These are phyloP conservation scores for Pythium periplocum DNA, from an alignment of 352 stramenopile species.

Conservation along the genomic window DNA sequence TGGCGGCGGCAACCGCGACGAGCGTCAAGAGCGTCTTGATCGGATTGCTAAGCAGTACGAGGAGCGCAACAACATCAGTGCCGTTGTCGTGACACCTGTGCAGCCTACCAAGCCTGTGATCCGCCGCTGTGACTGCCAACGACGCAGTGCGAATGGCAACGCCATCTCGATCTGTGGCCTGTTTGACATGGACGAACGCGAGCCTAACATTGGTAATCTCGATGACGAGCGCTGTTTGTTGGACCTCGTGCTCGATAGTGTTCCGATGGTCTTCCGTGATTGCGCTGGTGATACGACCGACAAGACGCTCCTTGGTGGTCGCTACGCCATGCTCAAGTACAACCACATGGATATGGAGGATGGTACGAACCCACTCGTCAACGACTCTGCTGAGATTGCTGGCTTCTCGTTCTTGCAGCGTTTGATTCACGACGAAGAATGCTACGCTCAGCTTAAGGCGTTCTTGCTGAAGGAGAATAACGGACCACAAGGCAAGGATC, in stretches of 20 bases:
- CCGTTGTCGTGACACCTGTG: constrained; percentile 2
- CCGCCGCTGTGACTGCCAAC: constrained; percentile 27
- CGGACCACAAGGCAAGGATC: constrained; percentile 39
- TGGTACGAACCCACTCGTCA: constrained; percentile 36
- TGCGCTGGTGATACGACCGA: constrained; percentile 81
- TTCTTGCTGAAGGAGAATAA: constrained; percentile 66
- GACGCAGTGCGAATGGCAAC: constrained; percentile 10
- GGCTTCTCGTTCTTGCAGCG: constrained; percentile 86
- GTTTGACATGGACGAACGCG: constrained; percentile 71
- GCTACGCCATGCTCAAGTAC: constrained; percentile 67
- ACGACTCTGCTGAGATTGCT: constrained; percentile 52
- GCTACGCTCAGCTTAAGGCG: constrained; percentile 72
- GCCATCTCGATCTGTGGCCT: constrained; percentile 57
- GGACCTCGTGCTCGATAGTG: constrained; percentile 78
- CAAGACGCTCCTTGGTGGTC: constrained; percentile 78
- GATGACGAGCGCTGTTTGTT: constrained; percentile 75
- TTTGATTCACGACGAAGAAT: constrained; percentile 86
- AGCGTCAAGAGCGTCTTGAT: constrained; percentile 63
- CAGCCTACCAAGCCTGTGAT: constrained; percentile 1
- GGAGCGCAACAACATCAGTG: constrained; percentile 49
- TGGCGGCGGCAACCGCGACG: constrained; percentile 51
- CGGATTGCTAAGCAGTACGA: constrained; percentile 58
- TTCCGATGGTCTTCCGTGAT: constrained; percentile 84
- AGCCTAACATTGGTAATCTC: constrained; percentile 70
- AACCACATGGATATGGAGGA: constrained; percentile 30